Percentiles rank a stretch among this genome's conserved stretches.
Conservation (phyloP, 768 basidiomycete genomes). For the Auricularia cornea region DNA sequence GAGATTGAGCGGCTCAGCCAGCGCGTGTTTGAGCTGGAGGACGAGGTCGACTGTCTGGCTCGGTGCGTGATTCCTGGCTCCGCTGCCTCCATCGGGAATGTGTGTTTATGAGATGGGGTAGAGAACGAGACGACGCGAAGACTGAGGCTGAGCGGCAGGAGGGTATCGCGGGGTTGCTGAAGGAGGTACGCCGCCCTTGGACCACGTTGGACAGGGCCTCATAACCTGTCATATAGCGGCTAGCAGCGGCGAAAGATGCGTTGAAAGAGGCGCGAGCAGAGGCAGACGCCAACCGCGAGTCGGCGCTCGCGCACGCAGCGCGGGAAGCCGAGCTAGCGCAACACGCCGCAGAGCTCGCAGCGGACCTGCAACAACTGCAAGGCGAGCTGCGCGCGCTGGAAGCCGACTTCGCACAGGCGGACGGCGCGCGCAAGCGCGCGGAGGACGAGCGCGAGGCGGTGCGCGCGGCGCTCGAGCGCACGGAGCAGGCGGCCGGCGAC, state of each 20-base stretch:
- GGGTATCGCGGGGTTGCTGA: constrained; percentile 60
- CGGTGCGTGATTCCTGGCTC: neutral
- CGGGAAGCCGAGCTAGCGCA: neutral
- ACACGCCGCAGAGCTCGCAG: neutral
- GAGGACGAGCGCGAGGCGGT: constrained; percentile 49
- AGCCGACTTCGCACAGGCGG: constrained; percentile 69
- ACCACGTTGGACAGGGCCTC: neutral
- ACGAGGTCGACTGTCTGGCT: constrained; percentile 58
- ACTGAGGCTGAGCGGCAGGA: constrained; percentile 64
- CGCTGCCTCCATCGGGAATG: neutral
- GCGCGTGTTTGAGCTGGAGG: constrained; percentile 73
- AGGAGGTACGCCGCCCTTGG: constrained; percentile 49
- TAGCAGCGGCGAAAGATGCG: constrained; percentile 50
- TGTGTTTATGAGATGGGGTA: constrained; percentile 38
- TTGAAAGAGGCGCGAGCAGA: constrained; percentile 54
- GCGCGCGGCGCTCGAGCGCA: constrained; percentile 52
- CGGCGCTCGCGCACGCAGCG: neutral
- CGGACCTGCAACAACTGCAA: constrained; percentile 40
- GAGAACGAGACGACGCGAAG: constrained; percentile 75
- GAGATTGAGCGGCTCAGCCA: constrained; percentile 78
- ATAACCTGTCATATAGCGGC: constrained; percentile 46
- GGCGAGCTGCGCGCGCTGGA: constrained; percentile 56
- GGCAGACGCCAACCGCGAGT: constrained; percentile 40
- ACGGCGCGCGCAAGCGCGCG: constrained; percentile 44
- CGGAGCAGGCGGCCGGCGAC: constrained; percentile 65